These are phyloP conservation scores for Blastobotrys muscicola DNA, from an alignment of 805 yeast species.

Conservation along the genomic window DNA sequence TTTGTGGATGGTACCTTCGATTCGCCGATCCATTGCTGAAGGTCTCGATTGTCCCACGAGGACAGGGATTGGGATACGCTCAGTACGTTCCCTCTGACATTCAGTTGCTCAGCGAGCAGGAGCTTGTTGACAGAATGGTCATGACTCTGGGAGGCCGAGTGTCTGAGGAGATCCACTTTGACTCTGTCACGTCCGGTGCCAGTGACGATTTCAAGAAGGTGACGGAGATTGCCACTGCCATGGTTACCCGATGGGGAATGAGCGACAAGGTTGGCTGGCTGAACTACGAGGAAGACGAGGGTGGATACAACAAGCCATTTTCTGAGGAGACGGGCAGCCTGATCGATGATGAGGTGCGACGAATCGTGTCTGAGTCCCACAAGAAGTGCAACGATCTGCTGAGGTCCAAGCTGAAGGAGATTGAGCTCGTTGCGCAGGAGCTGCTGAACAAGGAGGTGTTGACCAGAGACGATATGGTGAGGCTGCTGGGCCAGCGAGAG, in stretches of 20 bases:
- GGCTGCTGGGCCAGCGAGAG: conserved; percentile 82
- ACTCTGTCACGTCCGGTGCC: conserved; percentile 92
- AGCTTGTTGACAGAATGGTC: conserved; percentile 81
- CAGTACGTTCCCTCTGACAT: conserved; percentile 93
- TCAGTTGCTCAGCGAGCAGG: conserved; percentile 65
- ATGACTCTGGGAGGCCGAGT: conserved; percentile 98
- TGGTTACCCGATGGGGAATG: conserved; percentile 94
- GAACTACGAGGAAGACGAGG: conserved; percentile 58
- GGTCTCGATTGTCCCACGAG: conserved; percentile 94
- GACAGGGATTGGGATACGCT: conserved; percentile 95
- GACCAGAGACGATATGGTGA: conserved; percentile 89
- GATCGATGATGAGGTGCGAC: conserved; percentile 76
- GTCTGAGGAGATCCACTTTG: conserved; percentile 86
- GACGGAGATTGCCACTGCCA: conserved; percentile 82
- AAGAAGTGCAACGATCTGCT: conserved; percentile 59
- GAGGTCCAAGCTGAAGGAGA: conserved; percentile 60
- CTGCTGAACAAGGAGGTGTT: conserved; percentile 79
- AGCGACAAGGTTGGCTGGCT: conserved; percentile 77
- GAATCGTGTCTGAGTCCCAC: conserved; percentile 70
- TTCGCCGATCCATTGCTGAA: conserved; percentile 89
- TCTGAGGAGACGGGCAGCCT: conserved; percentile 76
- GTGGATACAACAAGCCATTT: conserved; percentile 71
- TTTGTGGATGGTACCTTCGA: conserved; percentile 93
- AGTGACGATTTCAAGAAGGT: conserved; percentile 95
- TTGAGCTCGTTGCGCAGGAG: conserved; percentile 80